Base-by-base conservation (phyloP, 768 basidiomycete genomes). In the Erythrobasidium yunnanense region DNA sequence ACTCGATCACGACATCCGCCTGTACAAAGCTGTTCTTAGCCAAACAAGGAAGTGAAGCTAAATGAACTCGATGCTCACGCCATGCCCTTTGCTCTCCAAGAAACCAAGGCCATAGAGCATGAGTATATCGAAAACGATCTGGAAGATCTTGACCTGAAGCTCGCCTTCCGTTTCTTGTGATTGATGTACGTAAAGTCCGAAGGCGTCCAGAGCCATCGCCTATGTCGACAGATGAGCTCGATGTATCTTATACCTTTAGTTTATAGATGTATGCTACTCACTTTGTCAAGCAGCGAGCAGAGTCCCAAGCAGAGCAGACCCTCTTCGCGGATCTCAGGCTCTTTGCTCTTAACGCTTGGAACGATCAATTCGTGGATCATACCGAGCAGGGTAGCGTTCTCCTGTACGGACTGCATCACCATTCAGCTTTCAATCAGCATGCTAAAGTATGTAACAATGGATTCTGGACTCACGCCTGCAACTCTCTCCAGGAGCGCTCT, bases 291-390 rank as follows among this genome's bases (percentile, higher is more conserved):
- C 65, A 91, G 82, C 72, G 86, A 90, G 74, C 88, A 90, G 15
- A 92, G 78, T 1, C 89, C 90, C 0, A 95, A 79, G 66, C 84
- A 83, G 63, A 87, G 78, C 11, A 91, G 79, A 0, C 89, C 89
- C 74, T 86, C 85, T 75, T 90, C 87, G 42, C 88, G 81, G 71
- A 92, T 80, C 0, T 81, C 79, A 4, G 87, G 80, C 70, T 93
- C 90, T 77, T 92, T 92, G 56, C 88, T 83, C 73, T 86, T 85
- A 47, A 96, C 88, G 3, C 88, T 84, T 1, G 93, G 93, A 32
- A 95, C 83, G 72, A 96, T 89, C 18, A 99, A 79, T 71, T 96
- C 90, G 8, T 87, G 79, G 75, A 83, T 73, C 22, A 81, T 75
- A 27, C 87, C 86, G 66, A 84, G 83, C 66, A 87, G 76, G 2